Evolutionary conservation across 352 stramenopile species (phyloP).

Genomic region (Globisporangium radiosum): DNA sequence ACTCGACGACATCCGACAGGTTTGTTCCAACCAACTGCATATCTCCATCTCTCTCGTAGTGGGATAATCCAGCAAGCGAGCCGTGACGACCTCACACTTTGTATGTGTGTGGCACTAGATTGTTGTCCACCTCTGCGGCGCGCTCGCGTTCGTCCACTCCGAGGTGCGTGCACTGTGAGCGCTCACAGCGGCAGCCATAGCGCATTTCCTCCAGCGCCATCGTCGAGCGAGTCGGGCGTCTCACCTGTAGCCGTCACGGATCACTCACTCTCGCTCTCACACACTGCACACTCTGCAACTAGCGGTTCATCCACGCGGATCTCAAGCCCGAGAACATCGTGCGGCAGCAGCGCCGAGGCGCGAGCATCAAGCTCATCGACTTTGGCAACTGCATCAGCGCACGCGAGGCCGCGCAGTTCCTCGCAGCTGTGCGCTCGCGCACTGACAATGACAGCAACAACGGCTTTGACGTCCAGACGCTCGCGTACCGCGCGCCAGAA

Average conservation of each 20-base stretch:
- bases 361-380: conserved; percentile 56
- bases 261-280: background rate
- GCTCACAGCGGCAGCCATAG: background rate
- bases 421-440: conserved; percentile 9
- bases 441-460: conserved; percentile 16
- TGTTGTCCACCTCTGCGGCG: conserved; percentile 55
- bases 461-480: conserved; percentile 68
- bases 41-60: background rate
- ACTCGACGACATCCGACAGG: conserved; percentile 34
- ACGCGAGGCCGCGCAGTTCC: conserved; percentile 16
- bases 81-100: background rate
- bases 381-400: conserved; percentile 70
- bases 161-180: conserved; percentile 12
- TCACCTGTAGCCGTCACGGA: background rate
- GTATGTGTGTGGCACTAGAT: conserved; percentile 18
- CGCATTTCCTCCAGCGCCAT: too few relatives aligned
- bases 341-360: conserved; percentile 3
- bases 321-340: conserved; percentile 77
- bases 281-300: background rate
- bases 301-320: conserved; percentile 65
- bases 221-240: too few relatives aligned
- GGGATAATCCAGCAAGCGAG: background rate
- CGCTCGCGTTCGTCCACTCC: conserved; percentile 53
- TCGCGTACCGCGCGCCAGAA: conserved; percentile 67
- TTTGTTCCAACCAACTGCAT: background rate